Base-by-base conservation (phyloP, 1,139 yeast species). In the Debaryomyces psychrophilus region DNA sequence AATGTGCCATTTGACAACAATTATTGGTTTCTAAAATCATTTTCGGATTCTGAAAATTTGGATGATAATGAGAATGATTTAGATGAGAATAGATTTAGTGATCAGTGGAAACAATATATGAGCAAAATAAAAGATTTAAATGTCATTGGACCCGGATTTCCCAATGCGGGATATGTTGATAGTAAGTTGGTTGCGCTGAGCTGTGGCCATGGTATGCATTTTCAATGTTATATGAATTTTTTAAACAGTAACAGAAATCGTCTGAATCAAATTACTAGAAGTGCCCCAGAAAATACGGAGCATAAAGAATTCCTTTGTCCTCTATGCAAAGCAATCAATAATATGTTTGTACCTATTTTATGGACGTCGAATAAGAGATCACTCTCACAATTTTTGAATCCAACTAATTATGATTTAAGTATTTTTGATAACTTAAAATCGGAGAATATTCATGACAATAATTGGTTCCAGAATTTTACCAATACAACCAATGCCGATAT, bases 161-260 rank as follows among this genome's bases (percentile, higher is more conserved):
- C 83, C 1, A 58, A 65, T 12, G 65, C 60, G 18, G 65, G 67
- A 5, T 61, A 68, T 46, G 69, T 72, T 38, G 74, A 76, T 35
- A 73, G 68, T 43, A 76, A 76, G 44, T 69, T 85, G 6, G 82
- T 87, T 1, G 73, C 90, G 5, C 83, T 85, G 56, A 85, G 96
- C 44, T 93, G 99, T 69, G 96, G 97, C 0, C 99, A 93, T 66
- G 95, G 96, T 1, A 86, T 93, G 83, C 99, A 93, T 64, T 82
- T 80, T 53, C 77, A 80, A 29, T 93, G 99, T 60, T 87, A 85
- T 56, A 63, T 80, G 46, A 82, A 83, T 49, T 88, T 83, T 59
- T 68, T 83, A 58, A 72, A 73, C 43, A 75, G 81, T 15, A 75
- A 78, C 40, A 70, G 80, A 45, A 67, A 73, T 11, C 77, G 85